Evolutionary conservation across 768 basidiomycete genomes (phyloP).

Genomic region (Lepiota subincarnata): DNA sequence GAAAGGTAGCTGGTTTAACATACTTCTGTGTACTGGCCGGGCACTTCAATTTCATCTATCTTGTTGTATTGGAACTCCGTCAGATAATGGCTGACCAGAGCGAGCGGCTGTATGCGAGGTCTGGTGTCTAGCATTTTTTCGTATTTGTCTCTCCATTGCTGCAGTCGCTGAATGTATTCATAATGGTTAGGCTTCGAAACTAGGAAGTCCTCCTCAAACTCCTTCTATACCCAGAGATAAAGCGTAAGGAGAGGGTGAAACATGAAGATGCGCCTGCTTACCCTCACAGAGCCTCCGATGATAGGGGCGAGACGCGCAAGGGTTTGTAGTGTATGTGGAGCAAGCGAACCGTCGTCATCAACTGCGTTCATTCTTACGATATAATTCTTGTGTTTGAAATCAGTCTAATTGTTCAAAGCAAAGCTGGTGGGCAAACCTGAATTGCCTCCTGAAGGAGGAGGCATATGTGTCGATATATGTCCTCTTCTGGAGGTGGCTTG

Average conservation of each 20-base stretch:
- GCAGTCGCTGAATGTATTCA: slow-evolving; percentile 88
- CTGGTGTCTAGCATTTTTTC: slow-evolving; percentile 80
- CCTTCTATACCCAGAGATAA: slow-evolving; percentile 46
- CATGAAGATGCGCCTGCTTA: slow-evolving; percentile 26
- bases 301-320: slow-evolving; percentile 58
- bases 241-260: background rate
- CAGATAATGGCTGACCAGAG: slow-evolving; percentile 85
- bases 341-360: slow-evolving; percentile 67
- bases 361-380: slow-evolving; percentile 58
- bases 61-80: slow-evolving; percentile 98
- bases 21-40: slow-evolving; percentile 99
- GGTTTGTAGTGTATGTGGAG: slow-evolving; percentile 49
- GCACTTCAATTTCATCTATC: slow-evolving; percentile 96
- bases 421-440: slow-evolving; percentile 44
- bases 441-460: slow-evolving; percentile 87
- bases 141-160: slow-evolving; percentile 89
- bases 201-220: slow-evolving; percentile 91
- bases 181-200: slow-evolving; percentile 71
- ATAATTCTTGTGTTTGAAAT: slow-evolving; percentile 49
- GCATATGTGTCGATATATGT: slow-evolving; percentile 86
- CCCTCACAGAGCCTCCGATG: slow-evolving; percentile 54
- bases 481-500: slow-evolving; percentile 87
- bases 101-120: slow-evolving; percentile 80
- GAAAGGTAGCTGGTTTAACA: background rate
- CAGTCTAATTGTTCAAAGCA: background rate